These are phyloP conservation scores for Aspergillus wentii DNA, from an alignment of 495 filamentous ascomycete species.

Conservation along the genomic window DNA sequence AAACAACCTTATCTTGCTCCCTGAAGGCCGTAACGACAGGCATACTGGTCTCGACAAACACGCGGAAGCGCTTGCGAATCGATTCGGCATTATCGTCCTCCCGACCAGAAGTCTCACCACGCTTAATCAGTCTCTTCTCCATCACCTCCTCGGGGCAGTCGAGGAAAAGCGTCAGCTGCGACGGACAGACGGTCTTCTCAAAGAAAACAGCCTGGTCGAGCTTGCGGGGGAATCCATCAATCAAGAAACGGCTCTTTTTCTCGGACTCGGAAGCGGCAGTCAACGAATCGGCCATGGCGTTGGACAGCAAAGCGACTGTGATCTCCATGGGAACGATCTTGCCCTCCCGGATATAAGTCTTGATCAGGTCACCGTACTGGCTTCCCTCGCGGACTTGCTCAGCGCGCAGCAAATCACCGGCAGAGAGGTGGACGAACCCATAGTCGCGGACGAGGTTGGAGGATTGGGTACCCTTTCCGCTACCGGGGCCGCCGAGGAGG, in stretches of 20 bases:
- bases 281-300: conserved; percentile 74
- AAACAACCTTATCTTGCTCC: conserved; percentile 70
- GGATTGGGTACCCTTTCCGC: conserved; percentile 70
- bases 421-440: conserved; percentile 86
- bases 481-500: conserved; percentile 52
- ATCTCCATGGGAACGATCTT: conserved; percentile 98
- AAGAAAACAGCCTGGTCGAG: conserved; percentile 95
- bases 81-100: conserved; percentile 91
- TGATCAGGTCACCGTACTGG: conserved; percentile 87
- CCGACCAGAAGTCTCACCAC: conserved; percentile 87
- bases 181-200: conserved; percentile 80
- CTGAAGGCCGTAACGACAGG: conserved; percentile 87
- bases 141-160: conserved; percentile 87
- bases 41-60: conserved; percentile 93
- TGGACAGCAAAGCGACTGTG: conserved; percentile 88
- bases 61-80: conserved; percentile 92
- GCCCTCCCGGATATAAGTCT: conserved; percentile 83
- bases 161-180: conserved; percentile 81
- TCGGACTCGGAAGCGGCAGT: conserved; percentile 11
- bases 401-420: conserved; percentile 88
- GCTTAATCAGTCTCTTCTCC: conserved; percentile 73
- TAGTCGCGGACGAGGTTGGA: conserved; percentile 83
- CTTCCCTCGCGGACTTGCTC: conserved; percentile 83
- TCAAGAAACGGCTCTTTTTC: conserved; percentile 62
- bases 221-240: conserved; percentile 94